Evolutionary conservation across 1,284 basidiomycete species (phyloP), one percentile per base, ranked within the genome.

Genomic region (Flammula alnicola): DNA sequence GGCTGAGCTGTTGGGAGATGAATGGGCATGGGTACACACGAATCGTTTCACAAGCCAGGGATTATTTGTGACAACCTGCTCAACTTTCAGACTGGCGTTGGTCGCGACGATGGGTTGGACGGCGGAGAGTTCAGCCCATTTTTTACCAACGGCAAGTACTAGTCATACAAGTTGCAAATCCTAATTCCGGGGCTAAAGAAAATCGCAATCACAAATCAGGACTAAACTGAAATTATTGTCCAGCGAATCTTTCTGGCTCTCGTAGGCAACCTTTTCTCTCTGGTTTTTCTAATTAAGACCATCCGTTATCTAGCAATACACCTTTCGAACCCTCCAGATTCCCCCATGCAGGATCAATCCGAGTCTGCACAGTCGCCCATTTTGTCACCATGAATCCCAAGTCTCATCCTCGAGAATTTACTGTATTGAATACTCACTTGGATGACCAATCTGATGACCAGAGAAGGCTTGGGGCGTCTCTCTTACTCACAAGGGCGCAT

Each of bases 51-150:
- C n/a, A n/a, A n/a, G n/a, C n/a, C n/a, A n/a, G n/a, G n/a, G n/a
- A n/a, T 23, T 22, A 25, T 12, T 44, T 30, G 26, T 23, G 40
- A 17, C 31, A 45, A 20, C 30, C 11, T 33, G 16, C 9, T 22
- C 23, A 12, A 23, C 5, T 25, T 3, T 20, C 31, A 81, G 75
- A 74, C 83, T 23, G 85, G 84, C 1, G 81, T 85, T 0, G 85
- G 84, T 0, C 72, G 84, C 23, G 78, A 85, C 47, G 82, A 87
- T 60, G 84, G 84, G 2, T 65, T 68, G 9, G 53, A 67, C 20
- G 74, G 69, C 1, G 84, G 84, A 30, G 85, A 87, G 63, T 86
- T 81, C 64, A 78, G 76, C 52, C 81, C 84, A 79, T 87, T 49
- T 87, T 86, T 64, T 88, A 74, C 65, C 77, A 80, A 56, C 23